Percentiles rank a stretch among this genome's conserved stretches.
phyloP scores from a whole-genome alignment of 495 filamentous ascomycete species.

The Talaromyces wortmannii region DNA sequence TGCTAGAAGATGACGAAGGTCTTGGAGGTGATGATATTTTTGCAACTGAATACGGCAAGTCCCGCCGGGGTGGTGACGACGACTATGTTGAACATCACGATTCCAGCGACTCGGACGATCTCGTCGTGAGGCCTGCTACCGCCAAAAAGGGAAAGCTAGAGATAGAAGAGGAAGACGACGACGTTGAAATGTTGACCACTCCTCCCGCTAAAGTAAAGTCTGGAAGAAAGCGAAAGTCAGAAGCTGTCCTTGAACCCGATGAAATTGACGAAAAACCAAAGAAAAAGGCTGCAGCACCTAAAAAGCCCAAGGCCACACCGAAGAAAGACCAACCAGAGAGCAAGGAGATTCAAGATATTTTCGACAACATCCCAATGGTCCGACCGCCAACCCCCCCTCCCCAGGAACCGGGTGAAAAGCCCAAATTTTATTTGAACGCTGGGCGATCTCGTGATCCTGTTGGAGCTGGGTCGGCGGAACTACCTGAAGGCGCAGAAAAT shows the following conservation, averaged over 20 bases:
- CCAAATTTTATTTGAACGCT: constrained; percentile 62
- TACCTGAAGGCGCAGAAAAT: constrained; percentile 79
- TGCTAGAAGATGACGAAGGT: constrained; percentile 52
- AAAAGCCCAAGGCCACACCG: constrained; percentile 51
- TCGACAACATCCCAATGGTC: constrained; percentile 79
- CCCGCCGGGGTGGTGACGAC: constrained; percentile 59
- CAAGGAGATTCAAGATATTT: constrained; percentile 67
- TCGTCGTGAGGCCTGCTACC: constrained; percentile 29
- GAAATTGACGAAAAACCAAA: constrained; percentile 24
- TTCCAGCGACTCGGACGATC: constrained; percentile 36
- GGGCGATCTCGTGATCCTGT: constrained; percentile 52
- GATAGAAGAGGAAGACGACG: constrained; percentile 32
- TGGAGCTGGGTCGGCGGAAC: constrained; percentile 56
- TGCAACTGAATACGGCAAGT: constrained; percentile 54
- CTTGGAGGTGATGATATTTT: constrained; percentile 70
- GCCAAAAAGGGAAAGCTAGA: constrained; percentile 39
- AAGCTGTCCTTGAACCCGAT: constrained; percentile 37
- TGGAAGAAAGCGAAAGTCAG: constrained; percentile 51
- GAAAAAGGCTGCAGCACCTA: constrained; percentile 43
- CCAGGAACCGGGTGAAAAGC: constrained; percentile 41
- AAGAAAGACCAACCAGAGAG: constrained; percentile 59
- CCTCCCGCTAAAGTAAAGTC: constrained; percentile 31
- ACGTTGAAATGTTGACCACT: constrained; percentile 41
- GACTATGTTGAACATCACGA: constrained; percentile 61
- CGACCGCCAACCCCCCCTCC: constrained; percentile 75